Evolutionary conservation across 139 green algal species (phyloP), one percentile per base, ranked within the genome.

Genomic region (Coelastrella sp.): DNA sequence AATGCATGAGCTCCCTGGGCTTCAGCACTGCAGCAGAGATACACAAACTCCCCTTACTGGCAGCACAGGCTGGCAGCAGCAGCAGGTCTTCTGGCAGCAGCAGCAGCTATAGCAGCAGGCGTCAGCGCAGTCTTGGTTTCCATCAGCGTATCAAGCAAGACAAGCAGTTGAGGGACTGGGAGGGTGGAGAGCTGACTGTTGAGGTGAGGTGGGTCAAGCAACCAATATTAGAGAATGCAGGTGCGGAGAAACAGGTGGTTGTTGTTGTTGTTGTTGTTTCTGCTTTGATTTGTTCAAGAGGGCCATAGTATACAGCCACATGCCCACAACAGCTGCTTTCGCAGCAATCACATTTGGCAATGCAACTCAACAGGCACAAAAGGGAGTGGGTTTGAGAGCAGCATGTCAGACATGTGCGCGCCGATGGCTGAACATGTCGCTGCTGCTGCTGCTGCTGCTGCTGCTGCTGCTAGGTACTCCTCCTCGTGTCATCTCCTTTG

Each of bases 141-240:
- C 32, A 43, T 34, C 53, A 11, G 32, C 76, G 59, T 48, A 35
- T 84, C 5, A 74, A 57, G 76, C 57, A 57, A 35, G 73, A 57
- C 76, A 72, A 6, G 6, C 76, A 72, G 25, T 57, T 84, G 35
- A 45, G 57, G 21, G 62, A 19, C 21, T 32, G 17, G 27, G 53
- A 64, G 11, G 38, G 23, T 2, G 76, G 57, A 5, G 76, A 84
- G 37, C 37, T 84, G 59, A n/a, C 34, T 25, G 35, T 84, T 8
- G 76, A 37, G 23, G 38, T 73, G 53, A 74, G 76, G 76, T 84
- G 57, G 57, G 76, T 84, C 57, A 34, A 60, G 57, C 57, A 84
- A 57, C 57, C 76, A 32, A 41, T 25, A 23, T 13, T 72, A 5
- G 73, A 5, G 5, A 81, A 81, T 25, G 4, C 17, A 48, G 73